A percentile compares a stretch with the other conserved stretches of the same genome.
Conservation (phyloP, 371 early-diverging fungal species). For the Smittium mucronatum region DNA sequence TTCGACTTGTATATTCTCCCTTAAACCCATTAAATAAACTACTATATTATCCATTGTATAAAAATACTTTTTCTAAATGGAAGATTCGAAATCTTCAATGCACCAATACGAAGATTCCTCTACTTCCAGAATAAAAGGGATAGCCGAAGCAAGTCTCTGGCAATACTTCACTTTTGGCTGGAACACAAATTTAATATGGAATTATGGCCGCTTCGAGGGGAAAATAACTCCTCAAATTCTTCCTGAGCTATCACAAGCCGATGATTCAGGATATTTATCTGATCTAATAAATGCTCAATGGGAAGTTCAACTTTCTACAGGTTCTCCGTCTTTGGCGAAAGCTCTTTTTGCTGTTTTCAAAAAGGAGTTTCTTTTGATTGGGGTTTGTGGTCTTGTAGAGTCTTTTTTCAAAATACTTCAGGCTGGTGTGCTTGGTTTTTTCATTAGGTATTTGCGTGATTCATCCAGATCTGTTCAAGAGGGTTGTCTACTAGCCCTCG, state of each 20-base stretch:
- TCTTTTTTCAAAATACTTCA: constrained; percentile 18
- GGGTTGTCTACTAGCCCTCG: constrained; percentile 24
- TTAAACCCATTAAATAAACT: too few relatives aligned
- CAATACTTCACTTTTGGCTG: constrained; percentile 10
- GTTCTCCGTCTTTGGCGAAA: neutral
- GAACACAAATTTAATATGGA: constrained; percentile 6
- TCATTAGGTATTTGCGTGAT: constrained; percentile 31
- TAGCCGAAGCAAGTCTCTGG: neutral
- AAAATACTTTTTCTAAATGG: too few relatives aligned
- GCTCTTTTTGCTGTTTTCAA: constrained; percentile 11
- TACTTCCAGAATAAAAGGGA: constrained; percentile 1
- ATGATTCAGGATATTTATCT: constrained; percentile 10
- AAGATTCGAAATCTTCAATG: too few relatives aligned
- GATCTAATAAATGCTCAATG: neutral
- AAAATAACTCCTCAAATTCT: constrained; percentile 10
- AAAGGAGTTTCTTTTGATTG: neutral
- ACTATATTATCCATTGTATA: too few relatives aligned
- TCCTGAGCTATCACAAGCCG: constrained; percentile 1
- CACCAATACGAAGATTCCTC: too few relatives aligned
- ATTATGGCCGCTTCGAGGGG: neutral
- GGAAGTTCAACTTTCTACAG: neutral
- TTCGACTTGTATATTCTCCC: too few relatives aligned
- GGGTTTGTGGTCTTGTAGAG: constrained; percentile 9
- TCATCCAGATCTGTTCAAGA: constrained; percentile 2
- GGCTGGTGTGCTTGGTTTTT: constrained; percentile 21